Conservation (phyloP, 2,329 filamentous ascomycete genomes). For the Scolecobasidium constrictum region DNA sequence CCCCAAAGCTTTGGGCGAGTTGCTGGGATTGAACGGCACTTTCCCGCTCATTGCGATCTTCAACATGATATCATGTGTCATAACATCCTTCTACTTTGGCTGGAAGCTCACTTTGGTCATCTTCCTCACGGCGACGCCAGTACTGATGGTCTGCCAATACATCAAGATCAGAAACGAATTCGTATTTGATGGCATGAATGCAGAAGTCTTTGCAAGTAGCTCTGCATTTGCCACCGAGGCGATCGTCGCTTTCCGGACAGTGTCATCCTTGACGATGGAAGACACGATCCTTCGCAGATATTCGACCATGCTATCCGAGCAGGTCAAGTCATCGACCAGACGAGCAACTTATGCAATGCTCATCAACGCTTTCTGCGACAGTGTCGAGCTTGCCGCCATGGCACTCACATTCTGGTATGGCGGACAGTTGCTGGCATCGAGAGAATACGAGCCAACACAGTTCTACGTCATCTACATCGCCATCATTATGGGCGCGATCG, state of each 20-base stretch:
- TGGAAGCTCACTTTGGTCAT: constrained; percentile 67
- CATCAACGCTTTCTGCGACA: constrained; percentile 60
- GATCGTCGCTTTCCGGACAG: constrained; percentile 63
- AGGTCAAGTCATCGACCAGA: constrained; percentile 48
- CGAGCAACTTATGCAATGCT: constrained; percentile 53
- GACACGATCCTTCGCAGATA: constrained; percentile 53
- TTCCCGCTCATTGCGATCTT: constrained; percentile 52
- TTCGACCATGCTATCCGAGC: constrained; percentile 43
- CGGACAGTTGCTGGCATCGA: constrained; percentile 19
- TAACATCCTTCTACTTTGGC: constrained; percentile 59
- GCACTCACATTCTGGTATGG: constrained; percentile 49
- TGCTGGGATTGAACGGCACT: constrained; percentile 51
- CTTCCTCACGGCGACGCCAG: constrained; percentile 46
- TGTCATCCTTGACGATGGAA: constrained; percentile 60
- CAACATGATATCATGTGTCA: constrained; percentile 51
- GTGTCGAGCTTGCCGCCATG: constrained; percentile 50
- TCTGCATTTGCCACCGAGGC: constrained; percentile 66
- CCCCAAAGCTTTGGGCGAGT: constrained; percentile 49
- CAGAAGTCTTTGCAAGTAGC: constrained; percentile 56
- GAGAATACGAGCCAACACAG: constrained; percentile 19
- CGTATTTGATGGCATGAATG: constrained; percentile 58
- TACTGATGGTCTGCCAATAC: constrained; percentile 38
- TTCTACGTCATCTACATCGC: constrained; percentile 37
- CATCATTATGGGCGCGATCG: constrained; percentile 32
- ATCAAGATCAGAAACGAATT: constrained; percentile 45